Evolutionary conservation across 495 filamentous ascomycete genomes (phyloP).

Genomic region (Pseudoneurospora amorphoporcata): DNA sequence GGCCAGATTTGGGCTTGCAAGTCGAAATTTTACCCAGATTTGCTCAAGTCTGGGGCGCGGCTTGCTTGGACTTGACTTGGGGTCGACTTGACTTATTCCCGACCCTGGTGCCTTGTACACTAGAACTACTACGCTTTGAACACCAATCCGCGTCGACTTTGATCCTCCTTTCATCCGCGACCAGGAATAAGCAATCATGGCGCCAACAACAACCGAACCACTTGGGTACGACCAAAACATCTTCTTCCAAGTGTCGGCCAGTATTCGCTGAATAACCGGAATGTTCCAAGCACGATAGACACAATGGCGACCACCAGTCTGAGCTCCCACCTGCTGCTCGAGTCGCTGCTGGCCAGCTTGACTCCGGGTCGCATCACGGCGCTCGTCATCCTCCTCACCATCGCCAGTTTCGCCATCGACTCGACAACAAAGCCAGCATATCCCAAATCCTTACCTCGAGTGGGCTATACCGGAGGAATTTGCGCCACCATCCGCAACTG

Average conservation of each 20-base stretch:
- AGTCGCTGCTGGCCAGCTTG: slow-evolving; percentile 14
- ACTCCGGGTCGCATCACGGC: slow-evolving; percentile 13
- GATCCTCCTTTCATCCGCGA: background rate
- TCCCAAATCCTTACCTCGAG: slow-evolving; percentile 20
- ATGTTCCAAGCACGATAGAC: background rate
- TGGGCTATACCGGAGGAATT: slow-evolving; percentile 19
- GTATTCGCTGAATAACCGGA: background rate
- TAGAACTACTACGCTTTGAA: background rate
- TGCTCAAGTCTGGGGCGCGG: too few relatives aligned
- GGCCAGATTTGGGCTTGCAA: too few relatives aligned
- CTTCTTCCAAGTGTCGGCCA: background rate
- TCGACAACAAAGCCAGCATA: slow-evolving; percentile 23
- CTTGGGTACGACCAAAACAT: background rate
- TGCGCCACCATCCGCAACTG: slow-evolving; percentile 22
- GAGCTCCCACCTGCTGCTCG: slow-evolving; percentile 14
- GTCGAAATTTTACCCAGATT: too few relatives aligned
- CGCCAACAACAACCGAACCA: background rate
- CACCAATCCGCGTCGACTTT: background rate
- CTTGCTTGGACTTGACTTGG: too few relatives aligned
- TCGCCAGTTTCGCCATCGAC: slow-evolving; percentile 24
- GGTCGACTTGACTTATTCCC: too few relatives aligned
- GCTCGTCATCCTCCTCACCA: slow-evolving; percentile 13
- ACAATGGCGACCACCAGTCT: slow-evolving; percentile 5
- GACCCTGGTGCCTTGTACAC: background rate
- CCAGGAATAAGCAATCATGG: background rate